Base-by-base conservation (phyloP, 2,329 filamentous ascomycete genomes). In the Phialophora expanda region DNA sequence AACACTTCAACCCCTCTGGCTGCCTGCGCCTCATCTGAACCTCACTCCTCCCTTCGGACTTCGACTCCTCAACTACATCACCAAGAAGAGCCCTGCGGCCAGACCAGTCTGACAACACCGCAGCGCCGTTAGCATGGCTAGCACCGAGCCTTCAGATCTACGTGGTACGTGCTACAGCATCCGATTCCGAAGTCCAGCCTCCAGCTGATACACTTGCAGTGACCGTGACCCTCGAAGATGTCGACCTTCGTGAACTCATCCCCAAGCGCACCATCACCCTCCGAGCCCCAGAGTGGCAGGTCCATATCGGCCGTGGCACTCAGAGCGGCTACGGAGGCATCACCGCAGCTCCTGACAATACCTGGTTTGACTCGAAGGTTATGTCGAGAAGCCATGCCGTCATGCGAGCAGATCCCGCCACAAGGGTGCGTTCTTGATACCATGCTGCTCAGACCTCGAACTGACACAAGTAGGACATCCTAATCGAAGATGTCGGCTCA, bases 401-500 rank as follows among this genome's bases (percentile, higher is more conserved):
- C n/a, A 56, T 82, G 4, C 69, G 65, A 28, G 74, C 76, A 32
- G 24, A 70, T 30, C 69, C 70, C 38, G 32, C 61, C 0, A 68
- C 44, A 17, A 68, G 65, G 50, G 67, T 72, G 34, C n/a, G 62
- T 56, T 20, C 9, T n/a, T 24, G 34, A 1, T 20, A n/a, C 17
- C 34, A 22, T 9, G 60, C 56, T 26, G 22, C 12, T 44, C 14
- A 30, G 28, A 53, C 26, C 66, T 75, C 38, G 20, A 3, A 59
- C 70, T 73, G 80, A 61, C 30, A 17, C 24, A 14, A 1, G 22
- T 32, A 61, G 78, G 66, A 72, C 55, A 75, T 87, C 54, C 82
- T 78, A 59, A 78, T 89, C 66, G 78, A 76, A 65, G 87, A 89
- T 72, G 77, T 78, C 20, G 81, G 80, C 38, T 89, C 86, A 8